These are phyloP conservation scores for Rasamsonia emersonii DNA, from an alignment of 2,329 filamentous ascomycete species.

Conservation along the genomic window DNA sequence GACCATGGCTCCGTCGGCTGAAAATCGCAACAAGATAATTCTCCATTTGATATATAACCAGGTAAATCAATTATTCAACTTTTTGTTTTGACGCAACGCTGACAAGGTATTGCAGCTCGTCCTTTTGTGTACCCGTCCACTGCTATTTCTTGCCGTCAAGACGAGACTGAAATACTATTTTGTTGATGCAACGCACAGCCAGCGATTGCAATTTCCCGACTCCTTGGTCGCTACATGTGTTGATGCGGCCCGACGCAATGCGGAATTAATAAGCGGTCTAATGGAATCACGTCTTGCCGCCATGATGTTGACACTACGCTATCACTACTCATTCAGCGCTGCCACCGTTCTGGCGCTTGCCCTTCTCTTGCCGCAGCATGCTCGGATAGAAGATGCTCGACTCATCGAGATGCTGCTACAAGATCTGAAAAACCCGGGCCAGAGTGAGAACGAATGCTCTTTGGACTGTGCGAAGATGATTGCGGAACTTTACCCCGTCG, in stretches of 20 bases:
- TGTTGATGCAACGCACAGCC: slow-evolving; percentile 20
- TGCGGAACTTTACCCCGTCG: slow-evolving; percentile 3
- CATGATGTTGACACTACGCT: slow-evolving; percentile 15
- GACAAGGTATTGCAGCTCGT: slow-evolving; percentile 29
- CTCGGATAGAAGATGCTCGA: slow-evolving; percentile 1
- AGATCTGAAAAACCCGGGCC: slow-evolving; percentile 4
- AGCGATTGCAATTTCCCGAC: slow-evolving; percentile 21
- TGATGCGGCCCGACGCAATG: slow-evolving; percentile 39
- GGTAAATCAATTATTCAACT: too few species aligned
- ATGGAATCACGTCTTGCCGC: slow-evolving; percentile 37
- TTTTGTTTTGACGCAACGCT: neutral
- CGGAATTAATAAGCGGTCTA: slow-evolving; percentile 37
- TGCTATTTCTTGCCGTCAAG: slow-evolving; percentile 42
- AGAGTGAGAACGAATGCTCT: slow-evolving; percentile 4
- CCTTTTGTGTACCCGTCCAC: slow-evolving; percentile 42
- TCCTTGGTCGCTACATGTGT: slow-evolving; percentile 23
- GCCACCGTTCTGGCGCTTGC: slow-evolving; percentile 40
- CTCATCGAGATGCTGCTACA: slow-evolving; percentile 4
- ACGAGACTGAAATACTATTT: slow-evolving; percentile 38
- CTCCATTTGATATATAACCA: slow-evolving; percentile 45
- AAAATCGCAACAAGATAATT: slow-evolving; percentile 19
- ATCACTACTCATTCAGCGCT: slow-evolving; percentile 44
- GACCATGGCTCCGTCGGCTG: slow-evolving; percentile 10
- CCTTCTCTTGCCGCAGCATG: slow-evolving; percentile 4
- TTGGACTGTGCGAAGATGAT: slow-evolving; percentile 5